Base-by-base conservation (phyloP, 208 protist genomes). In the Leishmania major region DNA sequence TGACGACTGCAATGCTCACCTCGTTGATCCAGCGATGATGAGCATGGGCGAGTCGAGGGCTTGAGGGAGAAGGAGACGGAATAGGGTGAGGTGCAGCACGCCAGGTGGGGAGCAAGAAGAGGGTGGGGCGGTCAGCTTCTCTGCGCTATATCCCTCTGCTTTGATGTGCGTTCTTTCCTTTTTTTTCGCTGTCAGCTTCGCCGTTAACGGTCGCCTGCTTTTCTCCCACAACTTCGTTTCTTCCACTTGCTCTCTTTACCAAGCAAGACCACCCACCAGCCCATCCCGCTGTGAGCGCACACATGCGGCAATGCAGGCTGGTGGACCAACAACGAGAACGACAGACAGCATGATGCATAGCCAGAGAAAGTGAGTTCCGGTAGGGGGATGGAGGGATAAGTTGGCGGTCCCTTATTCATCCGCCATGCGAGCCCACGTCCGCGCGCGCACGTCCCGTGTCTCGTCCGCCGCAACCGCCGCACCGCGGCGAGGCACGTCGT, bases 401-500 rank as follows among this genome's bases (percentile, higher is more conserved):
- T 10, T 62, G 31, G n/a, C 31, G 11, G 25, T 31, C 10, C 45
- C 57, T 78, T 45, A 78, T 7, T 78, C 75, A 40, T 78, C 75
- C 35, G 57, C 40, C 75, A 69, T 78, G 75, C 75, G 75, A 60
- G 31, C 53, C 75, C 75, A 78, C 57, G 57, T 66, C 22, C 75
- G 75, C 7, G 47, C n/a, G 25, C 81, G 81, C 66, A 64, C 37
- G 19, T 85, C 81, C 15, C 77, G 81, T 31, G 75, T 25, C 59
- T 82, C 75, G 19, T 78, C 75, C 22, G 28, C 51, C 10, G 35
- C 73, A n/a, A 35, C 57, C 45, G 73, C 57, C 47, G 60, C 31
- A 11, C 77, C 85, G 51, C 77, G 51, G n/a, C 82, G 67, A 57
- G 25, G 75, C n/a, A 84, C 75, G 49, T 74, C 71, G 49, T 79